Percentiles rank a stretch among this genome's conserved stretches.
phyloP scores from a whole-genome alignment of 805 yeast species.

The Starmerella stigmatis region DNA sequence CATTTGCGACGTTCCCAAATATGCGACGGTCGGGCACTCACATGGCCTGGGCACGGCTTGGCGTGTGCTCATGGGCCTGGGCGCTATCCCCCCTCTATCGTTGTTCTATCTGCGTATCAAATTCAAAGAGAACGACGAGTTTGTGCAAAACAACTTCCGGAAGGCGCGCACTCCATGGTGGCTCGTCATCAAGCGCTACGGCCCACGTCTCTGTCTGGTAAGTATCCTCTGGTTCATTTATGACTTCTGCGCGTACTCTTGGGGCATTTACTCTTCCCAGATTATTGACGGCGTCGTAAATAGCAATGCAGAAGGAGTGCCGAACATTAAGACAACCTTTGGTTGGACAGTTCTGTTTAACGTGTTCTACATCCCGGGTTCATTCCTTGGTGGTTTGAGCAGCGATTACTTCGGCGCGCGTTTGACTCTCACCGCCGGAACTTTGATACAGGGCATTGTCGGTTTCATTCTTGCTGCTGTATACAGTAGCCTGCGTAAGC shows the following conservation, averaged over 20 bases:
- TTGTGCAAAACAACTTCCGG: conserved; percentile 59
- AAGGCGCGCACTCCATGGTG: conserved; percentile 47
- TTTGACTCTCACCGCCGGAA: conserved; percentile 60
- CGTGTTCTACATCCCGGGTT: conserved; percentile 82
- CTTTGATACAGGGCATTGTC: conserved; percentile 58
- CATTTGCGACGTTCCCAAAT: conserved; percentile 48
- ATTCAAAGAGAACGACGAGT: conserved; percentile 64
- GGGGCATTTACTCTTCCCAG: conserved; percentile 70
- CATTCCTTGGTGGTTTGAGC: conserved; percentile 71
- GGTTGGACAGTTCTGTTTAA: conserved; percentile 91
- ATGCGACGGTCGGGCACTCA: conserved; percentile 26
- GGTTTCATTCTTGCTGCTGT: conserved; percentile 78
- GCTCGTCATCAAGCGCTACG: conserved; percentile 64
- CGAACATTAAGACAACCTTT: conserved; percentile 56
- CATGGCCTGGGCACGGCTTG: conserved; percentile 71
- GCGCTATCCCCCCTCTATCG: conserved; percentile 76
- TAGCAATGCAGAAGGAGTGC: conserved; percentile 30
- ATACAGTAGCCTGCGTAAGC: conserved; percentile 43
- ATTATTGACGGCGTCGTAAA: conserved; percentile 55
- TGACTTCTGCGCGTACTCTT: conserved; percentile 79
- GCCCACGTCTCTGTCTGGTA: conserved; percentile 65
- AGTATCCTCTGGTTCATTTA: conserved; percentile 82
- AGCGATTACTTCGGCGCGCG: conserved; percentile 93
- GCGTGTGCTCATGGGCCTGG: conserved; percentile 84
- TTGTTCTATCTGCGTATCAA: conserved; percentile 68